Evolutionary conservation across 1,139 yeast genomes (phyloP).

Genomic region (Geotrichum candidum): DNA sequence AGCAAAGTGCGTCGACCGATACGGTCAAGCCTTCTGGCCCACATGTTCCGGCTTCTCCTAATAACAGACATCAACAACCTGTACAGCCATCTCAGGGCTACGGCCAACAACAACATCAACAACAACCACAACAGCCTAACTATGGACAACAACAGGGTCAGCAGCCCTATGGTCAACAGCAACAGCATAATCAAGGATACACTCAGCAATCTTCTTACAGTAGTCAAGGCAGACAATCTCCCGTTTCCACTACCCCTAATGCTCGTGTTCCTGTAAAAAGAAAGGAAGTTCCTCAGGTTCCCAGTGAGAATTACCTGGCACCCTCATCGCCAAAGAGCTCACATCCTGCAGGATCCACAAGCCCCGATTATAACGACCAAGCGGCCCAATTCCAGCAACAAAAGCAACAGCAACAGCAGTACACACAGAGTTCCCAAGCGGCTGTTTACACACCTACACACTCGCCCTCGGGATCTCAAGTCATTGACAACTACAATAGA

Average conservation of each 20-base stretch:
- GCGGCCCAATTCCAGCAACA: background rate
- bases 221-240: constrained; percentile 1
- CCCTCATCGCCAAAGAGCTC: constrained; percentile 5
- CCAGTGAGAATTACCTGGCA: background rate
- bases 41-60: background rate
- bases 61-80: background rate
- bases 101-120: background rate
- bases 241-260: background rate
- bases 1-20: constrained; percentile 25
- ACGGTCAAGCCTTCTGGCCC: background rate
- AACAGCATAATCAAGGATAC: background rate
- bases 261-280: constrained; percentile 17
- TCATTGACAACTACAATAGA: constrained; percentile 1
- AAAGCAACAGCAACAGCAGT: background rate
- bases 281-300: constrained; percentile 15
- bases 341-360: constrained; percentile 8
- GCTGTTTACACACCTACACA: constrained; percentile 5
- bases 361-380: background rate
- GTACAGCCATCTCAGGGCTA: background rate
- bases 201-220: background rate
- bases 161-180: constrained; percentile 1
- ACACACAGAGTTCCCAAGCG: background rate
- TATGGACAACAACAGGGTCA: constrained; percentile 1
- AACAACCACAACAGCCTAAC: background rate
- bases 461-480: constrained; percentile 7